Conservation (phyloP, 208 protist species). For the Leishmania gerbilli region DNA sequence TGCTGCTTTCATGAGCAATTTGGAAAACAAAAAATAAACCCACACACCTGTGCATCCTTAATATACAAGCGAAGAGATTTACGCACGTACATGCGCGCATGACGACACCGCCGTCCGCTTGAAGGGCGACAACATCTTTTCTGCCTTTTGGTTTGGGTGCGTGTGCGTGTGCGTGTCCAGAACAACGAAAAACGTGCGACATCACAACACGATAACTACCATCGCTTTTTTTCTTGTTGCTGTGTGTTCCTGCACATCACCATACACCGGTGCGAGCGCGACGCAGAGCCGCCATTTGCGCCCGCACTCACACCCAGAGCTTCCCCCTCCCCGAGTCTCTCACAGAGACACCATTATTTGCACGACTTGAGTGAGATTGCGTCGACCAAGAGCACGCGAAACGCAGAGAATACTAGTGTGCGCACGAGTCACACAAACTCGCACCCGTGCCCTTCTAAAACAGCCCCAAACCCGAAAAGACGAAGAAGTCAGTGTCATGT, state of each 20-base stretch:
- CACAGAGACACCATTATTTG: neutral
- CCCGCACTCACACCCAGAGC: neutral
- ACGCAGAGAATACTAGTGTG: neutral
- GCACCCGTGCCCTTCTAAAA: neutral
- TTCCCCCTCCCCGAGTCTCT: neutral
- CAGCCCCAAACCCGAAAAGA: neutral
- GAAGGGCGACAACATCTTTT: neutral
- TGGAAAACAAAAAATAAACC: neutral
- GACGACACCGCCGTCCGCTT: neutral
- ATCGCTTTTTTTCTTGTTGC: neutral
- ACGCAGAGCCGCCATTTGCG: neutral
- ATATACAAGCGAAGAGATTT: neutral
- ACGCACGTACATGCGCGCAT: neutral
- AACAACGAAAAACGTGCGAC: neutral
- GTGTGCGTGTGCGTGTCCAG: conserved; percentile 2
- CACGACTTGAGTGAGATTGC: neutral
- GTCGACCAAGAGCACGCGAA: neutral
- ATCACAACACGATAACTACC: neutral
- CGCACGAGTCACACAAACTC: neutral
- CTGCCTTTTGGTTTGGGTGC: neutral
- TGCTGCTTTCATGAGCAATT: neutral
- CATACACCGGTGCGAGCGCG: neutral
- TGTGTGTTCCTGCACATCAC: neutral
- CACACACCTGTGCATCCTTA: neutral
- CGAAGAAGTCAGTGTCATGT: conserved; percentile 8